Percentiles rank a stretch among this genome's conserved stretches.
phyloP scores from a whole-genome alignment of 2,329 filamentous ascomycete genomes.

The Apiospora marii region DNA sequence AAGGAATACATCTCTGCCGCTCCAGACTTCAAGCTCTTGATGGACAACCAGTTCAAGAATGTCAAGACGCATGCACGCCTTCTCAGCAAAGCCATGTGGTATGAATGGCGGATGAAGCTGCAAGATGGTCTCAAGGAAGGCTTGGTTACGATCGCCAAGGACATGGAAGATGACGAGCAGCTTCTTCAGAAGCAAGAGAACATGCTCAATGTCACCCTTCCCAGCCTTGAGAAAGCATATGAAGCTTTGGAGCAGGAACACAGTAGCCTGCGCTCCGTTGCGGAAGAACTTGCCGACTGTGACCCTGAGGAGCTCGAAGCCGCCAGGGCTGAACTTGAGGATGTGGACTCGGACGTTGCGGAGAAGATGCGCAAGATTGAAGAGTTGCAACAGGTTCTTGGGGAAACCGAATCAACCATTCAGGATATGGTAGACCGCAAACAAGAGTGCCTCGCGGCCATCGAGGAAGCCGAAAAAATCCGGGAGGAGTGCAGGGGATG shows the following conservation, averaged over 20 bases:
- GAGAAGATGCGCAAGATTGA: constrained; percentile 73
- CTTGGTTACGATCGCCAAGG: constrained; percentile 76
- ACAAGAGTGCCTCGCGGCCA: constrained; percentile 73
- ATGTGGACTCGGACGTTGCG: constrained; percentile 72
- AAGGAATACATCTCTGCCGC: constrained; percentile 88
- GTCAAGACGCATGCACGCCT: constrained; percentile 92
- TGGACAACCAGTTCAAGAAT: constrained; percentile 98
- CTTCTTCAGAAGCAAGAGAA: constrained; percentile 72
- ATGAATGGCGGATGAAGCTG: constrained; percentile 94
- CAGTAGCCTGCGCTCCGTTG: constrained; percentile 73
- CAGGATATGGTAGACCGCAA: constrained; percentile 72
- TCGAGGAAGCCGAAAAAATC: constrained; percentile 81
- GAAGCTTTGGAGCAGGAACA: constrained; percentile 69
- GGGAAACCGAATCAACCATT: constrained; percentile 71
- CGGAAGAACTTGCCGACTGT: constrained; percentile 77
- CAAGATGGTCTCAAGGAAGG: constrained; percentile 82
- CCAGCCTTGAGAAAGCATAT: constrained; percentile 67
- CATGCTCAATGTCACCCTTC: constrained; percentile 72
- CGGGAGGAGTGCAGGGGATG: constrained; percentile 90
- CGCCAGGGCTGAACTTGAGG: constrained; percentile 72
- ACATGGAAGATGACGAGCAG: constrained; percentile 77
- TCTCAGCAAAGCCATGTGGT: constrained; percentile 96
- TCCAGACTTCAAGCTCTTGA: constrained; percentile 81
- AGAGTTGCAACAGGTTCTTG: constrained; percentile 70
- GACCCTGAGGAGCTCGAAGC: constrained; percentile 80